Evolutionary conservation across 2,329 filamentous ascomycete species (phyloP).

Genomic region (Zymoseptoria pseudotritici): DNA sequence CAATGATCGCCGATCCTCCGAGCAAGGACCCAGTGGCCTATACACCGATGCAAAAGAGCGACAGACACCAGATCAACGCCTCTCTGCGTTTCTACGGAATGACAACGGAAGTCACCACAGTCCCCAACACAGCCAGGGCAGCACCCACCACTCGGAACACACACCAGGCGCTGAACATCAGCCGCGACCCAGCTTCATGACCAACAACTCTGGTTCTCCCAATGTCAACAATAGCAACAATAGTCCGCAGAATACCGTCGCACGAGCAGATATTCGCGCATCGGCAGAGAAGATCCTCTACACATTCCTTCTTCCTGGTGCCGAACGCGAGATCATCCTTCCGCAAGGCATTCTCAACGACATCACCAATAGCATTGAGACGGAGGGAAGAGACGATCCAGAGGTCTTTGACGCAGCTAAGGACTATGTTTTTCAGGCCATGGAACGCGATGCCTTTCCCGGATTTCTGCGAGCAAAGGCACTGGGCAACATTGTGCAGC

Average conservation of each 20-base stretch:
- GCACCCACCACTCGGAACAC: conserved; percentile 17
- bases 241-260: conserved; percentile 75
- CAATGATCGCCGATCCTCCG: conserved; percentile 40
- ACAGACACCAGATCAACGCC: conserved; percentile 72
- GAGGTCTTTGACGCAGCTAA: conserved; percentile 97
- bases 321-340: conserved; percentile 91
- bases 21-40: conserved; percentile 28
- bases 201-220: conserved; percentile 36
- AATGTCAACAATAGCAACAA: conserved; percentile 59
- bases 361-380: conserved; percentile 82
- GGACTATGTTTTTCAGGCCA: conserved; percentile 98
- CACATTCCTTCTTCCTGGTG: conserved; percentile 88
- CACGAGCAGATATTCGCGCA: conserved; percentile 81
- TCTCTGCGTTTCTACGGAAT: conserved; percentile 69
- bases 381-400: conserved; percentile 85
- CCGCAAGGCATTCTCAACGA: conserved; percentile 79
- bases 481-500: conserved; percentile 87
- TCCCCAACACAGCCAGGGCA: conserved; percentile 41
- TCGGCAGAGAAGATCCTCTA: conserved; percentile 99
- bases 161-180: conserved; percentile 39
- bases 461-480: conserved; percentile 93
- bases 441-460: conserved; percentile 98
- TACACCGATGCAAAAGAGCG: conserved; percentile 33
- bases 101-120: conserved; percentile 41
- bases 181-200: conserved; percentile 54